A percentile compares a stretch with the other conserved stretches of the same genome.
These are phyloP conservation scores for Piper betle DNA, from an alignment of 164 flowering plant species.

Conservation along the genomic window DNA sequence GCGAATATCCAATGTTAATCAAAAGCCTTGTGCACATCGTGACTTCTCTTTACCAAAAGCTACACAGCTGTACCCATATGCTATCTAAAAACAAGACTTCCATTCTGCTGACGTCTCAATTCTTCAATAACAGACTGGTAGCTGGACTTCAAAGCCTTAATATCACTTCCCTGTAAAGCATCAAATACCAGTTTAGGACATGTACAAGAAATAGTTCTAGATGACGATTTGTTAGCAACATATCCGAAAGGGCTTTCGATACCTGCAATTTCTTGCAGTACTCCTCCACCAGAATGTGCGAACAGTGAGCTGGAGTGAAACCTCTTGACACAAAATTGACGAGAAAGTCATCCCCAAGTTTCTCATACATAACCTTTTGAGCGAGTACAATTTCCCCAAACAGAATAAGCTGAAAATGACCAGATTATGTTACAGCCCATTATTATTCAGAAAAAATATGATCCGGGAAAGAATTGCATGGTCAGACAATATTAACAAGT, in stretches of 20 bases:
- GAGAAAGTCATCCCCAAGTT: conserved; percentile 79
- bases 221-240: too few relatives aligned
- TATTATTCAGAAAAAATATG: neutral
- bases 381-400: conserved; percentile 89
- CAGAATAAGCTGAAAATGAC: conserved; percentile 50
- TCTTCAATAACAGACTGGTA: conserved; percentile 77
- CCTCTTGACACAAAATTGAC: conserved; percentile 53
- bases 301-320: conserved; percentile 57
- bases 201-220: too few relatives aligned
- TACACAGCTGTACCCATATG: conserved; percentile 12
- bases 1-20: neutral
- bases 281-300: conserved; percentile 66
- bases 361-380: conserved; percentile 93
- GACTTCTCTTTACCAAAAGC: neutral
- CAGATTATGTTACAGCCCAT: neutral
- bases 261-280: conserved; percentile 94
- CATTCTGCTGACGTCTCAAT: conserved; percentile 69
- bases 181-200: too few relatives aligned
- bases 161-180: conserved; percentile 53
- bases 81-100: conserved; percentile 88
- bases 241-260: too few relatives aligned
- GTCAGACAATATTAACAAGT: too few relatives aligned
- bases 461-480: neutral
- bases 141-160: conserved; percentile 57
- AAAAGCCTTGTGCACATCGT: neutral